These are phyloP conservation scores for Pinguiococcus pyrenoidosus DNA, from an alignment of 108 stramenopile species.

Conservation along the genomic window DNA sequence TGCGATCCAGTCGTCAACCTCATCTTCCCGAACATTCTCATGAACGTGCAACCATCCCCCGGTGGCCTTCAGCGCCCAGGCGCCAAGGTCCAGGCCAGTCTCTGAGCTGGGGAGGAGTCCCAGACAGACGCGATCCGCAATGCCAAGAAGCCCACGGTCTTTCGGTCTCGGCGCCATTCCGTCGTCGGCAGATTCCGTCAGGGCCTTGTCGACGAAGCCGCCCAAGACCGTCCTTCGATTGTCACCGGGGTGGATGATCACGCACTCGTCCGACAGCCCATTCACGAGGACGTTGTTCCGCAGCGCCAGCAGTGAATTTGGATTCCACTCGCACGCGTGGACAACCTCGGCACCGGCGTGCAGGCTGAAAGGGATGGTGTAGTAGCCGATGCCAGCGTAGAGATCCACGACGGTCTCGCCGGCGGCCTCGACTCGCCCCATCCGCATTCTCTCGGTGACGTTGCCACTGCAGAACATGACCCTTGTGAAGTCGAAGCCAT, in stretches of 20 bases:
- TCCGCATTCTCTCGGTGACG: conserved; percentile 74
- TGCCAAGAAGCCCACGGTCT: background rate
- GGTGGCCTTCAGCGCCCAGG: conserved; percentile 41
- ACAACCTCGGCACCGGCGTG: conserved; percentile 55
- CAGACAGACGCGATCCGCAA: conserved; percentile 68
- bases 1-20: conserved; percentile 36
- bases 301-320: conserved; percentile 56
- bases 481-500: conserved; percentile 72
- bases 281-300: conserved; percentile 59
- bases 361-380: conserved; percentile 68
- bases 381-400: conserved; percentile 93
- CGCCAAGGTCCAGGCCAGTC: conserved; percentile 73
- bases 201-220: too few relatives aligned
- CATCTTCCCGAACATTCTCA: conserved; percentile 56
- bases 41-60: conserved; percentile 85
- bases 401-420: conserved; percentile 72
- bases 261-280: conserved; percentile 48
- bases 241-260: conserved; percentile 59
- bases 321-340: conserved; percentile 80
- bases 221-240: conserved; percentile 34
- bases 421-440: conserved; percentile 49
- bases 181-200: too few relatives aligned
- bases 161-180: too few relatives aligned
- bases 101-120: conserved; percentile 80
- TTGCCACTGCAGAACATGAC: conserved; percentile 93